These are phyloP conservation scores for Heterotrichella gracilis DNA, from an alignment of 352 stramenopile species.

Conservation along the genomic window DNA sequence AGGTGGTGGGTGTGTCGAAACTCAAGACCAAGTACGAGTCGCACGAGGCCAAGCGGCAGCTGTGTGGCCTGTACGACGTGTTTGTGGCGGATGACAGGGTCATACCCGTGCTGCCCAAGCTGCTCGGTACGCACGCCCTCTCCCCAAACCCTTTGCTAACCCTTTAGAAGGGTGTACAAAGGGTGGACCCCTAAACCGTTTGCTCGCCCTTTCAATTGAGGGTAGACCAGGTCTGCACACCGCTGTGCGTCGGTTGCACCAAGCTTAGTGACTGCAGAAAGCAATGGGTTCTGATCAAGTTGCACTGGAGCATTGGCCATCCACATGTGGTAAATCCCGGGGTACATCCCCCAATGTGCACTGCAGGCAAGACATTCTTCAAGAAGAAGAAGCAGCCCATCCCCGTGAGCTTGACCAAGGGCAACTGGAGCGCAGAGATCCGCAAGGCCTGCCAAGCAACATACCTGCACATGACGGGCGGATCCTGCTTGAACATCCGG, in stretches of 20 bases:
- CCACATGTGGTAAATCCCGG: no score
- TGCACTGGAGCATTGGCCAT: no score
- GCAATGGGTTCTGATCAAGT: no score
- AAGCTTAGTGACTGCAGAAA: no score
- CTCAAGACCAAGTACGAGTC: constrained; percentile 11
- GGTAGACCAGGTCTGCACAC: no score
- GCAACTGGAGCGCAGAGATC: constrained; percentile 25
- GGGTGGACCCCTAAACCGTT: no score
- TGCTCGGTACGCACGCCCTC: constrained; percentile 31
- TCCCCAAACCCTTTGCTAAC: constrained; percentile 34
- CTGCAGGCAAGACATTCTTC: no score
- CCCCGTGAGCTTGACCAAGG: constrained; percentile 25
- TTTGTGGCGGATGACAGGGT: constrained; percentile 46
- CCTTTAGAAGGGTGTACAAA: no score
- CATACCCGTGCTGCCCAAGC: constrained; percentile 37
- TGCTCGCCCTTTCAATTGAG: no score
- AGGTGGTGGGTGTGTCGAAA: constrained; percentile 13
- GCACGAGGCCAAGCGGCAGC: constrained; percentile 12
- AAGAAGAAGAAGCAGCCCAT: constrained; percentile 38
- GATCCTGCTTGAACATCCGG: constrained; percentile 18
- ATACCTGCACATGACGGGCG: constrained; percentile 19
- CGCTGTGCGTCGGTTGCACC: no score
- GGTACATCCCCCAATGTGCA: no score
- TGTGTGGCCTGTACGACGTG: constrained; percentile 30
- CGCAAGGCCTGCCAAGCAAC: constrained; percentile 22